Conservation (phyloP, 2,329 filamentous ascomycete genomes). For the Claviceps monticola region DNA sequence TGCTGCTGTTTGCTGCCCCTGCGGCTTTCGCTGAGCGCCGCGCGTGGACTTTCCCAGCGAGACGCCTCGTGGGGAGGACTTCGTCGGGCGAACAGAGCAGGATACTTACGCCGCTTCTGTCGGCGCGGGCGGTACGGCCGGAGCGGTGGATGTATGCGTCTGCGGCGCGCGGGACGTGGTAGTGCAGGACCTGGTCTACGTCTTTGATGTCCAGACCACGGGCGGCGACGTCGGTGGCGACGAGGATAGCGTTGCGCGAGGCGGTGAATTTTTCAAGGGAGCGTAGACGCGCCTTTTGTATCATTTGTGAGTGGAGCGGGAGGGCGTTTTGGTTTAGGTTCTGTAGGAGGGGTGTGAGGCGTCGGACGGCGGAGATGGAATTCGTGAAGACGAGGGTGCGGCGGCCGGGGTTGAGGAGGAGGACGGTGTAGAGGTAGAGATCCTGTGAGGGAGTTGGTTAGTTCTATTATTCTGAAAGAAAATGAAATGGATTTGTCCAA, state of each 20-base stretch:
- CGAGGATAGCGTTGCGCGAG: slow-evolving; percentile 52
- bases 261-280: slow-evolving; percentile 80
- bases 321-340: slow-evolving; percentile 65
- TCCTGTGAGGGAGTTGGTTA: slow-evolving; percentile 38
- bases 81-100: slow-evolving; percentile 87
- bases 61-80: slow-evolving; percentile 65
- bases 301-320: slow-evolving; percentile 84
- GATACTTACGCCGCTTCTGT: slow-evolving; percentile 64
- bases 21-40: slow-evolving; percentile 31
- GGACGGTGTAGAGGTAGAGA: slow-evolving; percentile 78
- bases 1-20: slow-evolving; percentile 4
- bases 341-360: slow-evolving; percentile 70
- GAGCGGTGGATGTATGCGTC: slow-evolving; percentile 94
- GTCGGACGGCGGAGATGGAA: slow-evolving; percentile 82
- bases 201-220: slow-evolving; percentile 85
- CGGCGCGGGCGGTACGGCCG: slow-evolving; percentile 79
- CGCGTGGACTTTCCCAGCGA: slow-evolving; percentile 80
- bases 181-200: slow-evolving; percentile 84
- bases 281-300: slow-evolving; percentile 86
- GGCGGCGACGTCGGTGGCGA: slow-evolving; percentile 89
- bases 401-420: slow-evolving; percentile 67
- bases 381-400: slow-evolving; percentile 90
- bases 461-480: background rate
- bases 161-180: slow-evolving; percentile 82
- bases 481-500: background rate